These are phyloP conservation scores for Nicotiana tomentosiformis DNA, from an alignment of 257 asterid species.

Conservation along the genomic window DNA sequence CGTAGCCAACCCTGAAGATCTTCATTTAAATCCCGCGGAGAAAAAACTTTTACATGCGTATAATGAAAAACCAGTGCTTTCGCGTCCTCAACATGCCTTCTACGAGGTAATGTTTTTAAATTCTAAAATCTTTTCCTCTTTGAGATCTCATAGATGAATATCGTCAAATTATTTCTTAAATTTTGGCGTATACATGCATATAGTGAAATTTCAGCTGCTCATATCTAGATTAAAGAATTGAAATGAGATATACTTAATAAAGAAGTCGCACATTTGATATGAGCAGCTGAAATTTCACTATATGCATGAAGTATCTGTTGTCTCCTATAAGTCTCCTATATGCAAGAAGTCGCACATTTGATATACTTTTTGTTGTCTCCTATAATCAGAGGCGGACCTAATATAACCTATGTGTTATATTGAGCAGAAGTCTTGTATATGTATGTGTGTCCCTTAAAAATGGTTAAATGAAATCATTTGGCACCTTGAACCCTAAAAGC, in stretches of 20 bases:
- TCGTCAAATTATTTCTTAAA: neutral
- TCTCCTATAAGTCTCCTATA: too few relatives aligned
- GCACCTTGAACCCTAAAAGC: too few relatives aligned
- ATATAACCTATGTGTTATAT: too few relatives aligned
- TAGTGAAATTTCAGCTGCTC: neutral
- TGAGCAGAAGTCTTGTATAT: too few relatives aligned
- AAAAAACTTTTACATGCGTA: conserved; percentile 77
- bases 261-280: neutral
- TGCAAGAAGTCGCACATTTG: neutral
- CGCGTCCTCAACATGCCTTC: conserved; percentile 87
- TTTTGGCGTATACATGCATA: neutral
- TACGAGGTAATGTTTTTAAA: conserved; percentile 35
- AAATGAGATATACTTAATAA: neutral
- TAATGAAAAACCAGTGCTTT: conserved; percentile 85
- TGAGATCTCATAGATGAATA: neutral
- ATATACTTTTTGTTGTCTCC: too few relatives aligned
- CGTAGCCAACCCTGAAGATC: conserved; percentile 69
- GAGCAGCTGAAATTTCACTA: too few relatives aligned
- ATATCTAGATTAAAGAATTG: neutral
- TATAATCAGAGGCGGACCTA: too few relatives aligned
- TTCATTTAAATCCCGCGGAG: conserved; percentile 69
- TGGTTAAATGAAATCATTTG: too few relatives aligned
- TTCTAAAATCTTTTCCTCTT: neutral
- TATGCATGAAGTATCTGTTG: too few relatives aligned
- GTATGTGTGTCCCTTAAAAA: too few relatives aligned